These are phyloP conservation scores for Fusarium circinatum DNA, from an alignment of 2,329 filamentous ascomycete genomes.

Conservation along the genomic window DNA sequence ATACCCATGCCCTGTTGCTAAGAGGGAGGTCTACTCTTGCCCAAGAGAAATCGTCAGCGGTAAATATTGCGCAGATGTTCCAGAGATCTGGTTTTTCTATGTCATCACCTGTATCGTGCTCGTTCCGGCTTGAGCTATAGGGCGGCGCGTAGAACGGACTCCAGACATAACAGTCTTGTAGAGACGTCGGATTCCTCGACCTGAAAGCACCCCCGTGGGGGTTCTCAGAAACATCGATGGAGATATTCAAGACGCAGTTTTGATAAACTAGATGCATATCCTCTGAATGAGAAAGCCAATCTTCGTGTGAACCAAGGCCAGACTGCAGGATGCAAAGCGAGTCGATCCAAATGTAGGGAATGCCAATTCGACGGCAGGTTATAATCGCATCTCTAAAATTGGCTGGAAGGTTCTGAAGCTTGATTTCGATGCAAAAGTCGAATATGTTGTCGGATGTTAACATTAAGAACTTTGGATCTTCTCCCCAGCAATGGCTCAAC, in stretches of 20 bases:
- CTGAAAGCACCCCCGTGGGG: background rate
- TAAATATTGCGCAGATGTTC: background rate
- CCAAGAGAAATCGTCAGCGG: background rate
- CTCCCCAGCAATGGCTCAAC: background rate
- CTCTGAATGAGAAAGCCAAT: background rate
- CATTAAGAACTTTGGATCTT: background rate
- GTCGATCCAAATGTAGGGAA: conserved; percentile 3
- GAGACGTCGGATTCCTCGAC: background rate
- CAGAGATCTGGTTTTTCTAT: fast-evolving
- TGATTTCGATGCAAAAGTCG: background rate
- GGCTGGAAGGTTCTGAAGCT: background rate
- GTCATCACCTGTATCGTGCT: background rate
- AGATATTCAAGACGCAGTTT: background rate
- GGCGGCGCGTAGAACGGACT: background rate
- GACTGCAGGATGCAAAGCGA: conserved; percentile 2
- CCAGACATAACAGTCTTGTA: background rate
- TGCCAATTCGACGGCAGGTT: background rate
- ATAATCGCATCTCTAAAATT: background rate
- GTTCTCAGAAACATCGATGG: background rate
- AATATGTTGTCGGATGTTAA: background rate
- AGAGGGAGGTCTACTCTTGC: background rate
- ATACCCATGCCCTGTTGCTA: background rate
- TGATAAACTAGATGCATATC: background rate
- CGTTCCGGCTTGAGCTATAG: no score
- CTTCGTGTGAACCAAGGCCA: background rate